Evolutionary conservation across 1,284 basidiomycete genomes (phyloP).

Genomic region (Cutaneotrichosporon sp.): DNA sequence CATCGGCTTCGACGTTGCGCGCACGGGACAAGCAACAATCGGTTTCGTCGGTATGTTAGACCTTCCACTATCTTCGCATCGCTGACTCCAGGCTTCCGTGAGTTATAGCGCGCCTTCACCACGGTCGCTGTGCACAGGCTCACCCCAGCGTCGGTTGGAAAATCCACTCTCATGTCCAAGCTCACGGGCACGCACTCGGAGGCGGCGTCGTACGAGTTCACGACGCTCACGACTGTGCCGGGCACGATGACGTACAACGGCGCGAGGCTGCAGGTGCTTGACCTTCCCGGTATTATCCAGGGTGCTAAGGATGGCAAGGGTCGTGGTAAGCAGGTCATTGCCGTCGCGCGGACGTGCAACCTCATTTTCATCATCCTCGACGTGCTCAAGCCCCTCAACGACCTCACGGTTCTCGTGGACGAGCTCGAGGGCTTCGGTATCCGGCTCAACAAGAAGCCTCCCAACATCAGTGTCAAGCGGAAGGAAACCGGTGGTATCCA

Average conservation of each 20-base stretch:
- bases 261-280: constrained; percentile 65
- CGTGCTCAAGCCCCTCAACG: constrained; percentile 92
- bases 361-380: constrained; percentile 98
- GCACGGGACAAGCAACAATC: constrained; percentile 92
- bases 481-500: constrained; percentile 85
- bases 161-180: constrained; percentile 98
- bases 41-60: constrained; percentile 67
- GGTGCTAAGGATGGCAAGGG: constrained; percentile 98
- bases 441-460: constrained; percentile 91
- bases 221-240: constrained; percentile 69
- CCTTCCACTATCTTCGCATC: not conserved
- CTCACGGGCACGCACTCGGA: constrained; percentile 97
- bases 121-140: not conserved
- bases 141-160: constrained; percentile 35
- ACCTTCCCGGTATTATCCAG: constrained; percentile 77
- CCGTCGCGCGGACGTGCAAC: constrained; percentile 95
- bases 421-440: constrained; percentile 98
- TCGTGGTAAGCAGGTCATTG: constrained; percentile 91
- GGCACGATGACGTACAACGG: constrained; percentile 72
- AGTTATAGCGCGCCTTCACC: not conserved
- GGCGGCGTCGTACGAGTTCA: constrained; percentile 98
- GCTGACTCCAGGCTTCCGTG: constrained; percentile 10
- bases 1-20: constrained; percentile 91
- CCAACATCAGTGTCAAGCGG: constrained; percentile 80
- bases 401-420: constrained; percentile 85